These are phyloP conservation scores for Neurospora sp. DNA, from an alignment of 495 filamentous ascomycete species.

Conservation along the genomic window DNA sequence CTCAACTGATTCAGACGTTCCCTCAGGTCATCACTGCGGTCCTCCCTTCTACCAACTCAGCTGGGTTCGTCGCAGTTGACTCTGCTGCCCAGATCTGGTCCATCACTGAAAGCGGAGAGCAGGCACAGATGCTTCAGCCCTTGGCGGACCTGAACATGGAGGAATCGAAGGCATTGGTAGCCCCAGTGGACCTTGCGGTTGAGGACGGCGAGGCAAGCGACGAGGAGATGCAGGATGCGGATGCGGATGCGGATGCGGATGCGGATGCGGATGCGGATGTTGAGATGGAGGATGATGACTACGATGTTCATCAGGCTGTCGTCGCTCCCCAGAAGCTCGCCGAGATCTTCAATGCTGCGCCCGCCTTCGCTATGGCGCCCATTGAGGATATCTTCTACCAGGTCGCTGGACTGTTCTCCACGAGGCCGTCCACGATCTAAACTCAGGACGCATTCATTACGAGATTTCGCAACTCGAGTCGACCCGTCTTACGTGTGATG, in stretches of 20 bases:
- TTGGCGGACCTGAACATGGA: constrained; percentile 38
- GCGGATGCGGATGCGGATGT: constrained; percentile 16
- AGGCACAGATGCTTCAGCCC: constrained; percentile 38
- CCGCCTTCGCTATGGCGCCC: constrained; percentile 66
- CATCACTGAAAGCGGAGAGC: constrained; percentile 38
- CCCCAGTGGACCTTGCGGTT: constrained; percentile 11
- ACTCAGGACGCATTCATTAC: neutral
- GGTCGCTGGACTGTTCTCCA: constrained; percentile 51
- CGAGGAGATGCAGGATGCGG: constrained; percentile 29
- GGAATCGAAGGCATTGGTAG: constrained; percentile 5
- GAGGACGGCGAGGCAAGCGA: constrained; percentile 41
- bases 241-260: constrained; percentile 11
- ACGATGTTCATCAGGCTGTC: constrained; percentile 36
- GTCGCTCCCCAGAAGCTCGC: constrained; percentile 57
- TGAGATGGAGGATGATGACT: constrained; percentile 28
- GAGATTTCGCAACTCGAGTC: neutral
- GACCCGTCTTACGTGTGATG: neutral
- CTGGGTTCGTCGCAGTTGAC: constrained; percentile 52
- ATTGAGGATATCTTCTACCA: constrained; percentile 69
- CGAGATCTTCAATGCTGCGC: constrained; percentile 61
- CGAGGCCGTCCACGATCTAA: constrained; percentile 25
- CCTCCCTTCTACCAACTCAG: constrained; percentile 38
- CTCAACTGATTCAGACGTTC: constrained; percentile 38
- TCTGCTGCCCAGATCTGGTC: constrained; percentile 48
- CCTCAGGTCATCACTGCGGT: constrained; percentile 44